A percentile compares a stretch with the other conserved stretches of the same genome.
Conservation (phyloP, 1,139 yeast species). For the Zygosaccharomyces sapae region DNA sequence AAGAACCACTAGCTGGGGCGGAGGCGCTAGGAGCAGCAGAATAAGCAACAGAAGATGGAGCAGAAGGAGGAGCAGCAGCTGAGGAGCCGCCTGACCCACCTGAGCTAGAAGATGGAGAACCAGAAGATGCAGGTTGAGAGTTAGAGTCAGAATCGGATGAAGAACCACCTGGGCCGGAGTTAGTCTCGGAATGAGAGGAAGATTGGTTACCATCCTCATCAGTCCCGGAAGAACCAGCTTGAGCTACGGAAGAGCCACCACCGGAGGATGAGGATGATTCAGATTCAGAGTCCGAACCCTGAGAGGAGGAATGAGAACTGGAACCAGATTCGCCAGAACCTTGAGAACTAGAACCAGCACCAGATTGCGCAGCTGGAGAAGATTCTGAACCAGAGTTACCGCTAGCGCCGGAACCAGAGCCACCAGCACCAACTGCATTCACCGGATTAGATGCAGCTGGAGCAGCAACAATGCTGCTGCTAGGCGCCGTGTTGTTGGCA, state of each 20-base stretch:
- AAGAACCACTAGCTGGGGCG: background rate
- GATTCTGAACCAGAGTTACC: background rate
- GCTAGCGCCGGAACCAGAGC: background rate
- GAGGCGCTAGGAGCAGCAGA: background rate
- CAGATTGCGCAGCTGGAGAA: conserved; percentile 1
- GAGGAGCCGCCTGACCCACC: background rate
- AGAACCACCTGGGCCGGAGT: conserved; percentile 4
- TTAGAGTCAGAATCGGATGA: conserved; percentile 2
- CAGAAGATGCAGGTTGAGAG: background rate
- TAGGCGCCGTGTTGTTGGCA: conserved; percentile 1
- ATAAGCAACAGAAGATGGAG: background rate
- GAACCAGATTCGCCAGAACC: conserved; percentile 1
- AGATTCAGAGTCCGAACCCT: background rate
- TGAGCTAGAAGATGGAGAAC: background rate
- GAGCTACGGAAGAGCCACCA: background rate
- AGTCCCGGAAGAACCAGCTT: background rate
- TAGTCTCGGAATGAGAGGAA: background rate
- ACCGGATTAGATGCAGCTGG: conserved; percentile 1
- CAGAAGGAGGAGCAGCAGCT: background rate
- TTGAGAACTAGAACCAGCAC: background rate
- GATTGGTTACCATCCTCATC: background rate
- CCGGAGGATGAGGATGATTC: background rate
- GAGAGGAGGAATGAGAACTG: background rate
- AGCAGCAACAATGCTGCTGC: background rate
- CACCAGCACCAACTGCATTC: conserved; percentile 1